phyloP scores from a whole-genome alignment of 495 filamentous ascomycete species.

The Tetracladium marchalianum region DNA sequence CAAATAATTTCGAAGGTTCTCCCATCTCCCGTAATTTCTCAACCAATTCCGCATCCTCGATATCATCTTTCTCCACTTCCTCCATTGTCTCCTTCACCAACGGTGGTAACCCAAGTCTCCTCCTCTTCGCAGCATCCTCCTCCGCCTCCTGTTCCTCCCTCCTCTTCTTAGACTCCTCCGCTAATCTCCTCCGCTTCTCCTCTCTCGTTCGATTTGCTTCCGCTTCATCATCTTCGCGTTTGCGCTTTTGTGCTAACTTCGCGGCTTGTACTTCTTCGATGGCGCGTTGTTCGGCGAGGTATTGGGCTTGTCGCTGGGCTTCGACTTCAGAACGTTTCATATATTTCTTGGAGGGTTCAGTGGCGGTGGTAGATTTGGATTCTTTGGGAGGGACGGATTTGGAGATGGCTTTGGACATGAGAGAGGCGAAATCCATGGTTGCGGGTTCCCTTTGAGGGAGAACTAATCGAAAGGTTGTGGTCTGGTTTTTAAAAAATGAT shows the following conservation, averaged over 20 bases:
- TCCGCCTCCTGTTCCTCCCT: constrained; percentile 62
- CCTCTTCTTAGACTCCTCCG: constrained; percentile 61
- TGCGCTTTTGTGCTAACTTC: constrained; percentile 64
- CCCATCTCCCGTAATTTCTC: constrained; percentile 56
- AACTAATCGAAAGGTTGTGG: no score
- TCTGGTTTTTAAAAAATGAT: no score
- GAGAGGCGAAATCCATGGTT: constrained; percentile 85
- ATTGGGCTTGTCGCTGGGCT: constrained; percentile 69
- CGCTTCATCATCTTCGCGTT: constrained; percentile 80
- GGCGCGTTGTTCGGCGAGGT: constrained; percentile 66
- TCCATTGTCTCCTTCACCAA: constrained; percentile 37
- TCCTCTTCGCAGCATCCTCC: constrained; percentile 38
- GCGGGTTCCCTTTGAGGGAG: background rate
- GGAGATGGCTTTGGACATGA: constrained; percentile 85
- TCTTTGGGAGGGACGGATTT: constrained; percentile 46
- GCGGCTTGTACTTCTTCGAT: constrained; percentile 59
- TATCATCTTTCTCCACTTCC: constrained; percentile 48
- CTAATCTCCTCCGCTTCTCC: constrained; percentile 68
- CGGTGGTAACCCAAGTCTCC: constrained; percentile 59
- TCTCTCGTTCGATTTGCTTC: constrained; percentile 57
- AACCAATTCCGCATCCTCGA: constrained; percentile 61
- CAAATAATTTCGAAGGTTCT: constrained; percentile 71
- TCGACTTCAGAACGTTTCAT: constrained; percentile 79
- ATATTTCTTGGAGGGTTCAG: constrained; percentile 58
- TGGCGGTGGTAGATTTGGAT: constrained; percentile 16